These are phyloP conservation scores for Russula sp. DNA, from an alignment of 768 basidiomycete genomes.

Conservation along the genomic window DNA sequence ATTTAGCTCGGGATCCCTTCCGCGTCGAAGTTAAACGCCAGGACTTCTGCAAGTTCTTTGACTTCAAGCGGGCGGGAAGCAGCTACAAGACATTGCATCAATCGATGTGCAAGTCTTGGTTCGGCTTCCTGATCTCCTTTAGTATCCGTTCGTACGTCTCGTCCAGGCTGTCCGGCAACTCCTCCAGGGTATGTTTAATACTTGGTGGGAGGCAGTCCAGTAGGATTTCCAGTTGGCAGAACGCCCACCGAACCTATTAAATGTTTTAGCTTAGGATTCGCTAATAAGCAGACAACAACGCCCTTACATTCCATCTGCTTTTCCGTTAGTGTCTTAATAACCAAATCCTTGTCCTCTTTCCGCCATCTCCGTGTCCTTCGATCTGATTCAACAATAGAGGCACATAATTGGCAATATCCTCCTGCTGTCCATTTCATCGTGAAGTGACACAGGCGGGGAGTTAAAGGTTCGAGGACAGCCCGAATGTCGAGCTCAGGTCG, in stretches of 20 bases:
- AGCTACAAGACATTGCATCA: neutral
- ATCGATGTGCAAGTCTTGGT: neutral
- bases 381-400: constrained; percentile 5
- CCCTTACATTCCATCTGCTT: constrained; percentile 14
- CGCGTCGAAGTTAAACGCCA: neutral
- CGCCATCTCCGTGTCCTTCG: constrained; percentile 6
- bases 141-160: constrained; percentile 2
- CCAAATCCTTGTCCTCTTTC: constrained; percentile 6
- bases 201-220: neutral
- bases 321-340: constrained; percentile 9
- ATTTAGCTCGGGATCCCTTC: neutral
- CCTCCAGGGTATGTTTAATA: neutral
- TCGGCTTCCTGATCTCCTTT: neutral
- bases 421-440: constrained; percentile 8
- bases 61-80: neutral
- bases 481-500: constrained; percentile 13
- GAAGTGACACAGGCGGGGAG: neutral
- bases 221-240: constrained; percentile 3
- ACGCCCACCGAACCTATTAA: constrained; percentile 8
- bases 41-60: neutral
- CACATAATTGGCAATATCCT: constrained; percentile 5
- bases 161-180: neutral
- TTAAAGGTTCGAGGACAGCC: neutral
- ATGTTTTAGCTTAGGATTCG: neutral
- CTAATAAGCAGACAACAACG: no score